Conservation (phyloP, 345 rosid species). For the Carallia brachiata region DNA sequence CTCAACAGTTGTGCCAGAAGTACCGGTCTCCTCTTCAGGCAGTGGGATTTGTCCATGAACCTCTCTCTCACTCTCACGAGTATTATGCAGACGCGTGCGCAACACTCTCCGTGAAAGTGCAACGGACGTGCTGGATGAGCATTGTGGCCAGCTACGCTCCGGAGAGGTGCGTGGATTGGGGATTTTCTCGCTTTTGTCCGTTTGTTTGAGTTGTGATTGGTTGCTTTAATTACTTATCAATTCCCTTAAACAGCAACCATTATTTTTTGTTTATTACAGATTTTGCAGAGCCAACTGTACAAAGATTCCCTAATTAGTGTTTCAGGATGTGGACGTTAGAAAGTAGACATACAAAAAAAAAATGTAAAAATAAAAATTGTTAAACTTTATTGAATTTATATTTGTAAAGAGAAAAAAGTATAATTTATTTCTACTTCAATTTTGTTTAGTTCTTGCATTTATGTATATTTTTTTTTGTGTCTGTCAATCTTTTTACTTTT, state of each 20-base stretch:
- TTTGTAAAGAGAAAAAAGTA: no score
- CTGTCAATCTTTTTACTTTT: no score
- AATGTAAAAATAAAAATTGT: no score
- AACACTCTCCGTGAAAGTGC: not conserved
- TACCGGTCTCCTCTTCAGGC: constrained; percentile 14
- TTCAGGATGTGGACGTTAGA: no score
- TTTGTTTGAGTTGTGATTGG: constrained; percentile 4
- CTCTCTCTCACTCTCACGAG: constrained; percentile 7
- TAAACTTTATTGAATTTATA: no score
- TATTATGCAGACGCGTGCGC: not conserved
- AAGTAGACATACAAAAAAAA: no score
- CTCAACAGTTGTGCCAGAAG: constrained; percentile 36
- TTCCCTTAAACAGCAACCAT: not conserved
- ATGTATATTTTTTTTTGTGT: no score
- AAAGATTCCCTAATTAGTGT: not conserved
- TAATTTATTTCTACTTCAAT: no score
- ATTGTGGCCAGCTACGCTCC: not conserved
- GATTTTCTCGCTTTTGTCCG: constrained; percentile 1
- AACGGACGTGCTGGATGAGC: not conserved
- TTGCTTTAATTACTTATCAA: constrained; percentile 1
- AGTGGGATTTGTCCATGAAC: constrained; percentile 11
- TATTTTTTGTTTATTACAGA: not conserved
- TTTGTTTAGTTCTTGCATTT: no score
- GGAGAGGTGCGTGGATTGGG: not conserved
- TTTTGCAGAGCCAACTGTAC: not conserved